Conservation (phyloP, 2,329 filamentous ascomycete genomes). For the Fusarium zealandicum region DNA sequence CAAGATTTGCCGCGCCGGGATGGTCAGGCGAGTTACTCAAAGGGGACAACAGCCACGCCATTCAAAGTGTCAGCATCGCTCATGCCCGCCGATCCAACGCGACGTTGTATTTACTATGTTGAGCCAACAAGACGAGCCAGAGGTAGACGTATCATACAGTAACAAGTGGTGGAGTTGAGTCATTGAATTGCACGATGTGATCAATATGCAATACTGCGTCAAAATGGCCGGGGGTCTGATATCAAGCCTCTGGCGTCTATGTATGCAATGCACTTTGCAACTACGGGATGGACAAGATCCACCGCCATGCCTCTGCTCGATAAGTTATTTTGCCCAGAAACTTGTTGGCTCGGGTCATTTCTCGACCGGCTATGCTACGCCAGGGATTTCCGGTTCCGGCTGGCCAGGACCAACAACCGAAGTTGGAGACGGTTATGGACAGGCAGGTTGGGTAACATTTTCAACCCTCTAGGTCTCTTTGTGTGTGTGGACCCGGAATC, state of each 20-base stretch:
- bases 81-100: conserved; percentile 24
- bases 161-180: conserved; percentile 23
- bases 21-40: conserved; percentile 22
- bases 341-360: neutral
- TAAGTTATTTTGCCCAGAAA: neutral
- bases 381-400: neutral
- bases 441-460: conserved; percentile 10
- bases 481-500: conserved; percentile 18
- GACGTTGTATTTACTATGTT: conserved; percentile 13
- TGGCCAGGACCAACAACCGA: conserved; percentile 3
- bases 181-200: conserved; percentile 14
- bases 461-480: conserved; percentile 3
- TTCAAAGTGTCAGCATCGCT: conserved; percentile 13
- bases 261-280: conserved; percentile 28
- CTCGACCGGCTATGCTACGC: conserved; percentile 3
- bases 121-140: conserved; percentile 17
- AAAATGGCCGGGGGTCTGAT: conserved; percentile 18
- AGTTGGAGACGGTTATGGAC: conserved; percentile 1
- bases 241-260: conserved; percentile 36
- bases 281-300: neutral
- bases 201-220: conserved; percentile 30
- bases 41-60: conserved; percentile 27
- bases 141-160: conserved; percentile 17
- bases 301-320: neutral
- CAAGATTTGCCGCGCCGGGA: conserved; percentile 19